These are phyloP conservation scores for Wickerhamomyces alni DNA, from an alignment of 805 yeast genomes.

Conservation along the genomic window DNA sequence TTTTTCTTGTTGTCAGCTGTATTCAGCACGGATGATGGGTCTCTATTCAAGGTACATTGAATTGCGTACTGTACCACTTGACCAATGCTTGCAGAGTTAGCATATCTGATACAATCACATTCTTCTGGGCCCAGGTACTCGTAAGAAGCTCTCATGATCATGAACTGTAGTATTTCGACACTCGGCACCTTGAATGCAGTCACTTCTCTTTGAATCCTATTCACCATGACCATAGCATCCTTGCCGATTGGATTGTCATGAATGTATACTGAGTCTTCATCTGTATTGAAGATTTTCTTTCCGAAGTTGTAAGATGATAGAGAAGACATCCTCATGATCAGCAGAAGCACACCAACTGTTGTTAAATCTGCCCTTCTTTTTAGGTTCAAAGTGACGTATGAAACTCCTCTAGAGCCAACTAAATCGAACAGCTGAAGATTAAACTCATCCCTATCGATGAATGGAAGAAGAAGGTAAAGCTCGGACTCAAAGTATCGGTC, in stretches of 20 bases:
- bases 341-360: conserved; percentile 13
- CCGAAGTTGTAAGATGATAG: conserved; percentile 17
- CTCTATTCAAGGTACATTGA: conserved; percentile 18
- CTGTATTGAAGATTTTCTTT: conserved; percentile 1
- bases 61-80: conserved; percentile 17
- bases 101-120: conserved; percentile 17
- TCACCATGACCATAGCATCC: conserved; percentile 5
- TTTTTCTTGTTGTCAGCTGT: conserved; percentile 1
- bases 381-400: conserved; percentile 6
- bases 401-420: conserved; percentile 13
- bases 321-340: conserved; percentile 20
- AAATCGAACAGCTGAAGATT: conserved; percentile 5
- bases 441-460: conserved; percentile 17
- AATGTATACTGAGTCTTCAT: conserved; percentile 13
- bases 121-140: conserved; percentile 19
- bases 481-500: conserved; percentile 21
- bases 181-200: conserved; percentile 9
- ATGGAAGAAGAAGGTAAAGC: conserved; percentile 13
- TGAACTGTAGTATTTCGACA: conserved; percentile 17
- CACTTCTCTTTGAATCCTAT: conserved; percentile 13
- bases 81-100: conserved; percentile 15
- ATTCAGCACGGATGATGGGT: conserved; percentile 7
- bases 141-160: conserved; percentile 11
- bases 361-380: conserved; percentile 16
- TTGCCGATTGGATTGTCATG: conserved; percentile 12